Evolutionary conservation across 495 filamentous ascomycete species (phyloP).

Genomic region (Aspergillus olivimuriae): DNA sequence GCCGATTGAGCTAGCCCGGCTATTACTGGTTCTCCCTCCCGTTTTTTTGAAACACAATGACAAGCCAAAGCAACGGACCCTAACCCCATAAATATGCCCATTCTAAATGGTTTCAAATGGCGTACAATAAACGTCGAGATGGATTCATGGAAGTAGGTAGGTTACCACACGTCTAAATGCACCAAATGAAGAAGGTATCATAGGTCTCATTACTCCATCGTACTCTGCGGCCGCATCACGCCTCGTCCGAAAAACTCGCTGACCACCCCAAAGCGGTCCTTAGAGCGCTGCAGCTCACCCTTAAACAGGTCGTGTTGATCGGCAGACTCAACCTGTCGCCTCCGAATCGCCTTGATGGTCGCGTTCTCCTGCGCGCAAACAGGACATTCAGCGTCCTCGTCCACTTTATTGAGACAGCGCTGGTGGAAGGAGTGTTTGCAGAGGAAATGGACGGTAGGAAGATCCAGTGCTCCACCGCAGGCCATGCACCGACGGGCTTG

Average conservation of each 20-base stretch:
- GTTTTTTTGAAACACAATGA: too few relatives aligned
- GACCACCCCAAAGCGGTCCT: constrained; percentile 80
- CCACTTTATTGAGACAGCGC: constrained; percentile 64
- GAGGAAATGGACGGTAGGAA: constrained; percentile 89
- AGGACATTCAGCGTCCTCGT: constrained; percentile 73
- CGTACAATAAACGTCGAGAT: too few relatives aligned
- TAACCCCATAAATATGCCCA: not conserved
- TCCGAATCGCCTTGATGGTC: constrained; percentile 78
- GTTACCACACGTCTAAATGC: too few relatives aligned
- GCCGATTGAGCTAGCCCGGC: too few relatives aligned
- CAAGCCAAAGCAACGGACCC: not conserved
- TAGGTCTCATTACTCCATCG: constrained; percentile 37
- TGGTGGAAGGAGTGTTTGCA: constrained; percentile 97
- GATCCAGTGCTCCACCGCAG: constrained; percentile 67
- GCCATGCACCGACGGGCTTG: constrained; percentile 78
- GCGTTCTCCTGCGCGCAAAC: constrained; percentile 75
- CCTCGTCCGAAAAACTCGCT: constrained; percentile 93
- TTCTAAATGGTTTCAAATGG: too few relatives aligned
- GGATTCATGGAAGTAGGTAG: too few relatives aligned
- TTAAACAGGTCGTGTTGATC: constrained; percentile 88
- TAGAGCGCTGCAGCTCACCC: constrained; percentile 68
- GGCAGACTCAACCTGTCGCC: constrained; percentile 79
- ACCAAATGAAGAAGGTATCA: not conserved
- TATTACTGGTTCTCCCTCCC: too few relatives aligned
- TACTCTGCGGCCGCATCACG: constrained; percentile 60